These are phyloP conservation scores for Pythium insidiosum DNA, from an alignment of 352 stramenopile genomes.

Conservation along the genomic window DNA sequence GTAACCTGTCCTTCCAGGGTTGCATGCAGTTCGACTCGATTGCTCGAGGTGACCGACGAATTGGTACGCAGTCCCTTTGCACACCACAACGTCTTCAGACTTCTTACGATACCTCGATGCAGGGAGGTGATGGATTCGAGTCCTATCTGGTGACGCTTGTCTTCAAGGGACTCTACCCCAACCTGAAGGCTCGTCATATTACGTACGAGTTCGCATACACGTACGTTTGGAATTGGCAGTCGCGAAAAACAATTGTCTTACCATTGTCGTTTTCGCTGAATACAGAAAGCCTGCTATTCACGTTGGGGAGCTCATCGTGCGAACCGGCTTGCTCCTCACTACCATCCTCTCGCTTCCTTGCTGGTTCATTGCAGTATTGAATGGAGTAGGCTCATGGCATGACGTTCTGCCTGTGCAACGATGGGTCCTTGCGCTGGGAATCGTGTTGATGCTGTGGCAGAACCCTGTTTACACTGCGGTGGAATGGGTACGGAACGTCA, in stretches of 20 bases:
- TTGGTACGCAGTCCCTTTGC: conserved; percentile 21
- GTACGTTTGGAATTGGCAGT: conserved; percentile 28
- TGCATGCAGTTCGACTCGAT: conserved; percentile 34
- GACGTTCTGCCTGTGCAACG: conserved; percentile 58
- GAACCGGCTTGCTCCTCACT: conserved; percentile 39
- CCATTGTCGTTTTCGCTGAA: background rate
- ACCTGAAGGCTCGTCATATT: conserved; percentile 54
- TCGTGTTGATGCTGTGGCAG: conserved; percentile 76
- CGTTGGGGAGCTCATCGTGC: conserved; percentile 62
- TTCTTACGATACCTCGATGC: background rate
- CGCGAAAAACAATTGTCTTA: background rate
- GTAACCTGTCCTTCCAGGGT: conserved; percentile 36
- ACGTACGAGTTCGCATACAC: conserved; percentile 77
- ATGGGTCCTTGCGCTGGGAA: conserved; percentile 54
- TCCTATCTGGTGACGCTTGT: conserved; percentile 52
- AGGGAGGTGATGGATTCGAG: conserved; percentile 57
- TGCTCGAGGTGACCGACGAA: conserved; percentile 72
- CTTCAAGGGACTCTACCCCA: conserved; percentile 70
- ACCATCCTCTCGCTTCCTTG: conserved; percentile 59
- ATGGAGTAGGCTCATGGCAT: conserved; percentile 46
- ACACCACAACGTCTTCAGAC: conserved; percentile 9
- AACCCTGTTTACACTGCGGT: conserved; percentile 69
- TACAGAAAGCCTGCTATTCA: conserved; percentile 63
- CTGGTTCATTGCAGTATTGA: conserved; percentile 60
- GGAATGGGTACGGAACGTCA: conserved; percentile 44